Base-by-base conservation (phyloP, 495 filamentous ascomycete species). In the Penicillium fimorum region DNA sequence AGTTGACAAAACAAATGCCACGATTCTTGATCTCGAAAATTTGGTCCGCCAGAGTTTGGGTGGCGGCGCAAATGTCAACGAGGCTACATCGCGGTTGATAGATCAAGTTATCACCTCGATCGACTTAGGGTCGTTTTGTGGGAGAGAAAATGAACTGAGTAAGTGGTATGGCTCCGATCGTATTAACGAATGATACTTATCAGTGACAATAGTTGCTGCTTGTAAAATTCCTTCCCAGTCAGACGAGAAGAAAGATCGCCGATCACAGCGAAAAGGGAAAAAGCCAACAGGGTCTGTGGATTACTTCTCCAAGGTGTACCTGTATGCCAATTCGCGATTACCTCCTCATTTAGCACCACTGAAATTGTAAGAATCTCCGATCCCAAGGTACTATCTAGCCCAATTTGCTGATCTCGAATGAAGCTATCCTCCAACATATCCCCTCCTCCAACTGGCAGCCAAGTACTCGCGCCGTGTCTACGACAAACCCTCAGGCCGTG, bases 291-390 rank as follows among this genome's bases (percentile, higher is more conserved):
- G 53, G 13, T 55, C 49, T 30, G 47, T 47, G 38, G 84, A 82
- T 51, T 84, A 87, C 67, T 92, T 92, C 66, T 73, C 83, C n/a
- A 92, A 92, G 67, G 85, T 85, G 13, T 86, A 89, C 65, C 70
- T 87, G 10, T 94, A 92, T 65, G 74, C 79, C n/a, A 94, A 94
- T 65, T 89, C 90, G 4, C 82, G 79, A 50, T 69, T 92, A n/a
- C 87, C 88, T 5, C 76, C 81, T 32, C 69, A 85, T 56, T 72
- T 92, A 1, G 81, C 84, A 17, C 80, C 82, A 2, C 69, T 92
- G 46, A 84, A 80, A 66, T 66, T 91, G 80, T 90, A 76, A 61
- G 82, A 75, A 17, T 17, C 4, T 27, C 29, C 1, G 30, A 3
- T 2, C 17, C 17, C 22, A 10, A 15, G 6, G 10, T 42, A 17